Percentiles rank a stretch among this genome's conserved stretches.
These are phyloP conservation scores for Saccharomyces hybrid DNA, from an alignment of 1,139 yeast genomes.

Conservation along the genomic window DNA sequence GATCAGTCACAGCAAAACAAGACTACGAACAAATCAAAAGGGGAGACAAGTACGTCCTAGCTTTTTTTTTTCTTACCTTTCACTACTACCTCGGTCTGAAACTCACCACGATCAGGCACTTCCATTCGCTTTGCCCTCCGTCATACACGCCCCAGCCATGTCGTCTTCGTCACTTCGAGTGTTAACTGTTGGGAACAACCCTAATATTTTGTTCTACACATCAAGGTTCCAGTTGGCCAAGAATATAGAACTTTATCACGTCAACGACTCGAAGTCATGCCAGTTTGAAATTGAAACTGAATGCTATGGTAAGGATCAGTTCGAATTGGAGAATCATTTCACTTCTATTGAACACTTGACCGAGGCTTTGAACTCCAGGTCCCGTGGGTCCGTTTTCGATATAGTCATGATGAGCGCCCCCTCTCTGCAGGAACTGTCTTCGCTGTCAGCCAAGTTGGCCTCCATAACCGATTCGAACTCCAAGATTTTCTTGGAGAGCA, in stretches of 20 bases:
- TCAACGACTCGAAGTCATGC: conserved; percentile 19
- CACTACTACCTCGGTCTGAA: not conserved
- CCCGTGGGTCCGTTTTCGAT: conserved; percentile 35
- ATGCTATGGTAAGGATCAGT: conserved; percentile 23
- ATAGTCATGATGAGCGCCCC: conserved; percentile 40
- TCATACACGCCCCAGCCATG: conserved; percentile 8
- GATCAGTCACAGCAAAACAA: not conserved
- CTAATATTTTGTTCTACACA: conserved; percentile 28
- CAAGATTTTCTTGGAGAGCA: conserved; percentile 54
- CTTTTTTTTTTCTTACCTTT: not conserved
- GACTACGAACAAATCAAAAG: not conserved
- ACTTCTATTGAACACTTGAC: conserved; percentile 16
- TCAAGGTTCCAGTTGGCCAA: conserved; percentile 31
- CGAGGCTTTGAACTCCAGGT: conserved; percentile 7
- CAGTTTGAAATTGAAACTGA: conserved; percentile 20
- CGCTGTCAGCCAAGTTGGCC: conserved; percentile 33
- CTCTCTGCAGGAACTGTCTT: conserved; percentile 42
- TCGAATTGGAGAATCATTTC: conserved; percentile 23
- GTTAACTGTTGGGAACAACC: conserved; percentile 27
- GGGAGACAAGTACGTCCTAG: not conserved
- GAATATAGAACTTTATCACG: conserved; percentile 29
- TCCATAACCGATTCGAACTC: conserved; percentile 37
- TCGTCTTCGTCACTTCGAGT: conserved; percentile 24
- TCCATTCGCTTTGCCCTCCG: not conserved
- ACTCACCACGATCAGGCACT: not conserved